Base-by-base conservation (phyloP, 1,284 basidiomycete genomes). In the Erythrobasidium hasegawianum region DNA sequence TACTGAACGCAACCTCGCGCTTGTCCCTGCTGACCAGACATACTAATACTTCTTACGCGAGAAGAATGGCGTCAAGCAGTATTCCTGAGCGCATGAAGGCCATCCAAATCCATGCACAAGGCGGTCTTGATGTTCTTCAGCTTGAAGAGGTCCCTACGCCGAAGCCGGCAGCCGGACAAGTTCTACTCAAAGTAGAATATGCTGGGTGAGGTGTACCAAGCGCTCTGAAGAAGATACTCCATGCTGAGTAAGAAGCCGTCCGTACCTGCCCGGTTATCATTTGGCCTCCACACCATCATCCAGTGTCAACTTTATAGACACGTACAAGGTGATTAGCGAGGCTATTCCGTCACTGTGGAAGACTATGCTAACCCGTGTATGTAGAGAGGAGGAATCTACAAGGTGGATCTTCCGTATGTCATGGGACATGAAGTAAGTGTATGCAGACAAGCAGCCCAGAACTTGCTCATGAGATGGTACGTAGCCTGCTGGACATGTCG, bases 101-200 rank as follows among this genome's bases (percentile, higher is more conserved):
- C 13, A 78, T 83, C 60, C 77, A 78, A 64, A 79, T 83, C 70
- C 73, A 79, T 45, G 75, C 79, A 72, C 78, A 78, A 22, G 94
- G 94, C 22, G 89, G 85, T 2, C 79, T 87, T 24, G 90, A 95
- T 64, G 89, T 90, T 22, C 81, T 96, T 60, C 80, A 89, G 73
- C 85, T 87, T 72, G 76, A 79, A 20, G 79, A 81, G 39, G 77
- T 86, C 16, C 81, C 83, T 1, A 84, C 86, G 47, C 89, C 90
- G 1, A 78, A 81, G 71, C 82, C 84, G 8, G 79, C 82, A 16
- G 81, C 85, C 0, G 82, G 81, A 16, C 83, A 94, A 72, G 81
- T 96, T 45, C 80, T 96, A 57, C 81, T 97, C 75, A 91, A 92
- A 81, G 87, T 88, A 70, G 75, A 78, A 55, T 78, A 72, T 65